Evolutionary conservation across 208 protist genomes (phyloP).

Genomic region (Crithidia acanthocephali): DNA sequence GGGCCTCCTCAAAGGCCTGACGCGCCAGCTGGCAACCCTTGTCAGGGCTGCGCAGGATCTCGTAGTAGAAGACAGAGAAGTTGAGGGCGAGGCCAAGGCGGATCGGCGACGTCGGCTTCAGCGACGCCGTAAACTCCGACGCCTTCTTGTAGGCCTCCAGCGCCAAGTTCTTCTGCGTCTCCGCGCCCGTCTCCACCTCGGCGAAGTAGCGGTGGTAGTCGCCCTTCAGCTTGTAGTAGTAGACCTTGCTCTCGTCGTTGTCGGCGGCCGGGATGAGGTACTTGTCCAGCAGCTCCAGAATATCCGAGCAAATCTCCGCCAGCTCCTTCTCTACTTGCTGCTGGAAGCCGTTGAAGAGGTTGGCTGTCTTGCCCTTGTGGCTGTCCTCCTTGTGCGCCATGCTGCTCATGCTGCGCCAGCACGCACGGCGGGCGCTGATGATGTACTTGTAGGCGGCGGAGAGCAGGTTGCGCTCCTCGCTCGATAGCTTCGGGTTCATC

Average conservation of each 20-base stretch:
- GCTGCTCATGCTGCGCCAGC: conserved; percentile 98
- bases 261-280: conserved; percentile 94
- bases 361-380: conserved; percentile 90
- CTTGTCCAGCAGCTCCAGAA: conserved; percentile 96
- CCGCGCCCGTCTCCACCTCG: conserved; percentile 83
- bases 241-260: conserved; percentile 88
- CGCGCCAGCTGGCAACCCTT: conserved; percentile 97
- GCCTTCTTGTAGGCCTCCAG: conserved; percentile 92
- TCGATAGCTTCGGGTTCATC: conserved; percentile 94
- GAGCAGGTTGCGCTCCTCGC: conserved; percentile 99
- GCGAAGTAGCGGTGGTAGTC: conserved; percentile 98
- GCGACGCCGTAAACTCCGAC: conserved; percentile 74
- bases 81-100: conserved; percentile 99
- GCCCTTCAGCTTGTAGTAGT: conserved; percentile 97
- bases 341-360: conserved; percentile 96
- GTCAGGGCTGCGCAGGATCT: conserved; percentile 98
- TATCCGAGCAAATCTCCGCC: conserved; percentile 96
- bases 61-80: conserved; percentile 99
- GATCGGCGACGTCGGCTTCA: conserved; percentile 96
- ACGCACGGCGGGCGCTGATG: conserved; percentile 98
- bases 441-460: conserved; percentile 99
- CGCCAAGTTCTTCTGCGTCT: conserved; percentile 89
- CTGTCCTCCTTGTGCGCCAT: conserved; percentile 97
- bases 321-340: conserved; percentile 98
- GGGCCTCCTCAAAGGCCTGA: conserved; percentile 97